phyloP scores from a whole-genome alignment of 2,329 filamentous ascomycete species.

The Alternaria arborescens region DNA sequence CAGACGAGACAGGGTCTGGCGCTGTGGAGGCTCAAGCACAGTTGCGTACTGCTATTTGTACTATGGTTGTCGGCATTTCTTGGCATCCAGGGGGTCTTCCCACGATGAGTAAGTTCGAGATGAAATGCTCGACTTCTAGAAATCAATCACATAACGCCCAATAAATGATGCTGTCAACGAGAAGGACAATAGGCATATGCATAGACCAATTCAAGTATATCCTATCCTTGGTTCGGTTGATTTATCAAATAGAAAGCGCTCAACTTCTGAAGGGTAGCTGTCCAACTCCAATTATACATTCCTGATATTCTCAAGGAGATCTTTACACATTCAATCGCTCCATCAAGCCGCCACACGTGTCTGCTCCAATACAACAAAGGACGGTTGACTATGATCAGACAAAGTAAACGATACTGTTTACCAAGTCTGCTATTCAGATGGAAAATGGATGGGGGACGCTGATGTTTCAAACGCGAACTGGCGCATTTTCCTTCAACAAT shows the following conservation, averaged over 20 bases:
- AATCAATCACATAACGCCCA: neutral
- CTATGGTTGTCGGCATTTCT: neutral
- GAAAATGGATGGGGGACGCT: neutral
- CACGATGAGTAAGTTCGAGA: neutral
- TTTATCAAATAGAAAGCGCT: neutral
- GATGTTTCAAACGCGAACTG: neutral
- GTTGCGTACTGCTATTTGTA: slow-evolving; percentile 11
- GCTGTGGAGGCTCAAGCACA: slow-evolving; percentile 20
- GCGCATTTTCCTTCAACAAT: neutral
- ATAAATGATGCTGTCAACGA: neutral
- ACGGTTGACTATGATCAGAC: neutral
- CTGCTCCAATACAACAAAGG: neutral
- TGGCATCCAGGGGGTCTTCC: neutral
- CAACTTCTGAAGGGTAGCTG: neutral
- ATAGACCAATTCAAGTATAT: neutral
- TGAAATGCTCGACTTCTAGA: neutral
- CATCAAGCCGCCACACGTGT: neutral
- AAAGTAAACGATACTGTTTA: neutral
- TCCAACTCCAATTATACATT: neutral
- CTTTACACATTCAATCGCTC: neutral
- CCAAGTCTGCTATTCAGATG: neutral
- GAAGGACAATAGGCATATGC: neutral
- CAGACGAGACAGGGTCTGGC: slow-evolving; percentile 25
- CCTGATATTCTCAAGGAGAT: neutral
- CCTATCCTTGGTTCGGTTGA: neutral